Percentiles rank a stretch among this genome's conserved stretches.
Evolutionary conservation across 208 protist genomes (phyloP).

Genomic region (Naegleria lovaniensis): DNA sequence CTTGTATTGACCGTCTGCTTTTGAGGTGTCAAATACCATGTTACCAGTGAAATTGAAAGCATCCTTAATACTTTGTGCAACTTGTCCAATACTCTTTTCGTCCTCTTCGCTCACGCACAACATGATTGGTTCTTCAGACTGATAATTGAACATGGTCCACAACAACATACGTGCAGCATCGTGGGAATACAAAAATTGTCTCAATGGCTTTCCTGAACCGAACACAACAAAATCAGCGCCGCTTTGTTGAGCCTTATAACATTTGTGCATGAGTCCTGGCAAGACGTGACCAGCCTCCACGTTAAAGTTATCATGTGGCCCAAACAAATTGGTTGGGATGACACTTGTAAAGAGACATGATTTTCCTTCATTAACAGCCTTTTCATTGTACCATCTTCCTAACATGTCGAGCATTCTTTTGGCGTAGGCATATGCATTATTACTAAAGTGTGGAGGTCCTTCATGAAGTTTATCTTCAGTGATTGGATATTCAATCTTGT

Average conservation of each 20-base stretch:
- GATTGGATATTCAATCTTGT: conserved; percentile 83
- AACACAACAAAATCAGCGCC: conserved; percentile 61
- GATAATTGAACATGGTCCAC: conserved; percentile 66
- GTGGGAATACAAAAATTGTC: conserved; percentile 84
- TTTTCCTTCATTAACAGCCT: conserved; percentile 16
- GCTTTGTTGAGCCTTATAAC: conserved; percentile 64
- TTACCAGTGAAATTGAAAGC: conserved; percentile 70
- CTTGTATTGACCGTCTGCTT: conserved; percentile 82
- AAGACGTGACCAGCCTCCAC: conserved; percentile 72
- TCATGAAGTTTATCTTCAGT: conserved; percentile 79
- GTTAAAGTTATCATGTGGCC: conserved; percentile 78
- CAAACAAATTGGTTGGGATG: conserved; percentile 89
- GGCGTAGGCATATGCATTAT: conserved; percentile 83
- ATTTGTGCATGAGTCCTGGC: conserved; percentile 84
- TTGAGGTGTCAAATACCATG: conserved; percentile 72
- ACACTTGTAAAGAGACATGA: conserved; percentile 74
- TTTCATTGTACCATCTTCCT: conserved; percentile 59
- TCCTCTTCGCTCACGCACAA: conserved; percentile 74
- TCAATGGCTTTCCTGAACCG: conserved; percentile 76
- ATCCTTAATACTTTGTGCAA: conserved; percentile 60
- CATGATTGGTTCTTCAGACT: conserved; percentile 73
- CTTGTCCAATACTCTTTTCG: conserved; percentile 75
- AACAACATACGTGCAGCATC: conserved; percentile 70
- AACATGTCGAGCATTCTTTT: conserved; percentile 87
- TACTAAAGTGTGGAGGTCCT: conserved; percentile 74